phyloP scores from a whole-genome alignment of 345 rosid genomes.

The Bruguiera parviflora region DNA sequence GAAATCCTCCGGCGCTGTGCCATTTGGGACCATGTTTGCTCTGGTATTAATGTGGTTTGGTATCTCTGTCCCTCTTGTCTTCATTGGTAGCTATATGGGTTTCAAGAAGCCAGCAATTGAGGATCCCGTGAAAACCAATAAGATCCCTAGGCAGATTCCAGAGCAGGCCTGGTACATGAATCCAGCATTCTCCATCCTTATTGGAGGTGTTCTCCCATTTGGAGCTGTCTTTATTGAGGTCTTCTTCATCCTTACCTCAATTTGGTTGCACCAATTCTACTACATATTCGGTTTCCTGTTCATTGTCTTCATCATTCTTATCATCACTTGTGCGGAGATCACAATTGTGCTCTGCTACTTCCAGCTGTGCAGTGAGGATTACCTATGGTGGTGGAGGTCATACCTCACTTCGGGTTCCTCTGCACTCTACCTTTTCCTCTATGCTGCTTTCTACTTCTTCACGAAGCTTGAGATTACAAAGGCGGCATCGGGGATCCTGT shows the following conservation, averaged over 20 bases:
- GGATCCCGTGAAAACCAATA: slow-evolving; percentile 84
- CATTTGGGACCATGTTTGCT: slow-evolving; percentile 92
- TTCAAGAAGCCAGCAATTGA: slow-evolving; percentile 67
- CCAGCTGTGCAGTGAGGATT: slow-evolving; percentile 93
- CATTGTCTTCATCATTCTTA: slow-evolving; percentile 69
- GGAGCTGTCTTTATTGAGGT: slow-evolving; percentile 96
- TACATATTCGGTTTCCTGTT: slow-evolving; percentile 92
- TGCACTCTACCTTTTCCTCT: slow-evolving; percentile 80
- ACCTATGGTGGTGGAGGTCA: slow-evolving; percentile 98
- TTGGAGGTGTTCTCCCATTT: slow-evolving; percentile 89
- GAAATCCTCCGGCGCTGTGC: slow-evolving; percentile 90
- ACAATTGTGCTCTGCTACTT: slow-evolving; percentile 88
- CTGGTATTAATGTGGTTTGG: slow-evolving; percentile 86
- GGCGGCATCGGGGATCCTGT: slow-evolving; percentile 65
- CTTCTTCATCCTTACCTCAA: slow-evolving; percentile 86
- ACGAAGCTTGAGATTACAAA: slow-evolving; percentile 88
- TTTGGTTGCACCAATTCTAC: slow-evolving; percentile 91
- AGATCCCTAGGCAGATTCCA: slow-evolving; percentile 86
- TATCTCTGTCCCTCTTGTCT: slow-evolving; percentile 82
- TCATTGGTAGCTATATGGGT: slow-evolving; percentile 69
- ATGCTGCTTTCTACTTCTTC: slow-evolving; percentile 83
- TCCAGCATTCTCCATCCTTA: slow-evolving; percentile 69
- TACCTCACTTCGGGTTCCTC: slow-evolving; percentile 88
- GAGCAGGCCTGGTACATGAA: slow-evolving; percentile 89
- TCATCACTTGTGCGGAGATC: slow-evolving; percentile 88